A percentile compares a stretch with the other conserved stretches of the same genome.
Evolutionary conservation across 495 filamentous ascomycete genomes (phyloP).

Genomic region (Glutinoglossum americanum): DNA sequence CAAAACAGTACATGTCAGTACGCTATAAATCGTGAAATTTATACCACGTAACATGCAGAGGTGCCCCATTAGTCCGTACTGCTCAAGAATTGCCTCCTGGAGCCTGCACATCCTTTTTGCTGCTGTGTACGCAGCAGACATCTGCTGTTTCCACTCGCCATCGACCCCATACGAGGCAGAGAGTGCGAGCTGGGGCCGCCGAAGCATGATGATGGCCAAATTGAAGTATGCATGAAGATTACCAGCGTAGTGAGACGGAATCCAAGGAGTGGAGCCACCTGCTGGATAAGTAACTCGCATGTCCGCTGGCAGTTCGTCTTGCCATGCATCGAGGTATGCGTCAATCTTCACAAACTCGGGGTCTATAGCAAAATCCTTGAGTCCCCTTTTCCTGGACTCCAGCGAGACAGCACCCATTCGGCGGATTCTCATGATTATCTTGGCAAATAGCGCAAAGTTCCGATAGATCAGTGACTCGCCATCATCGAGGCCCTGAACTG

Average conservation of each 20-base stretch:
- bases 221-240: constrained; percentile 91
- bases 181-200: constrained; percentile 66
- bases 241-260: constrained; percentile 74
- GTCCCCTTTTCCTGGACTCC: constrained; percentile 46
- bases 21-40: constrained; percentile 83
- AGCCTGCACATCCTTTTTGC: constrained; percentile 76
- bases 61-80: constrained; percentile 60
- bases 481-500: constrained; percentile 45
- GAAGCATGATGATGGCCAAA: constrained; percentile 66
- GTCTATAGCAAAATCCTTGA: constrained; percentile 72
- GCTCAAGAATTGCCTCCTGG: constrained; percentile 66
- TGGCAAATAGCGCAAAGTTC: constrained; percentile 63
- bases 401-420: constrained; percentile 53
- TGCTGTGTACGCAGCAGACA: constrained; percentile 67
- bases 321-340: constrained; percentile 51
- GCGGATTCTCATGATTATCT: constrained; percentile 56
- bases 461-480: constrained; percentile 57
- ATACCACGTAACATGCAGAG: constrained; percentile 89
- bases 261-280: constrained; percentile 64
- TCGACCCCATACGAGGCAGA: constrained; percentile 51
- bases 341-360: constrained; percentile 65
- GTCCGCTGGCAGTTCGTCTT: constrained; percentile 54
- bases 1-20: constrained; percentile 84
- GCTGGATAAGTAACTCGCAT: constrained; percentile 56
- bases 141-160: constrained; percentile 69